Conservation (phyloP, 441 rosid species). For the Gossypium aridum region DNA sequence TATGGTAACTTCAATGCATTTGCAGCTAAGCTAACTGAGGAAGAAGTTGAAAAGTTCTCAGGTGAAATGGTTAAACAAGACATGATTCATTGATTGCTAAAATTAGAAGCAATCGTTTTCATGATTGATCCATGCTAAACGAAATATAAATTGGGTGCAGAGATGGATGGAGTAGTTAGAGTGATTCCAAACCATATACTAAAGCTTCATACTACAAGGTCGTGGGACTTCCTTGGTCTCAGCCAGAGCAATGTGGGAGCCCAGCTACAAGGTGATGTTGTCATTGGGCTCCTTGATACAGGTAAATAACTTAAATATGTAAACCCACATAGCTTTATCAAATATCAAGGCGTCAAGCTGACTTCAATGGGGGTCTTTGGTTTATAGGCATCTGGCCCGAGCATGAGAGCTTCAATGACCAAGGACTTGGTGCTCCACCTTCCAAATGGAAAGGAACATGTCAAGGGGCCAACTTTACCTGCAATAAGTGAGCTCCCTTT, state of each 20-base stretch:
- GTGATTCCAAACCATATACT: conserved; percentile 25
- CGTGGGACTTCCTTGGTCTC: conserved; percentile 37
- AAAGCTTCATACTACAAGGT: conserved; percentile 28
- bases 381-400: conserved; percentile 42
- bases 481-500: conserved; percentile 43
- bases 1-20: conserved; percentile 41
- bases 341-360: not conserved
- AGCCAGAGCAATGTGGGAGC: not conserved
- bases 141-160: conserved; percentile 15
- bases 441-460: conserved; percentile 61
- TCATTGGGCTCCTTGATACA: conserved; percentile 46
- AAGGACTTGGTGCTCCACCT: conserved; percentile 48
- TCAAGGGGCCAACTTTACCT: conserved; percentile 38
- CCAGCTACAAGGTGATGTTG: conserved; percentile 24
- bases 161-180: conserved; percentile 25
- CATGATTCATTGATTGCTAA: not conserved
- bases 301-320: conserved; percentile 15
- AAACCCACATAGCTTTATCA: not conserved
- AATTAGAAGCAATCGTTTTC: not conserved
- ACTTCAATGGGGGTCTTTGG: not conserved
- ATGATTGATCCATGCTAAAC: not conserved
- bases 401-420: conserved; percentile 33
- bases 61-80: conserved; percentile 13
- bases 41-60: conserved; percentile 29
- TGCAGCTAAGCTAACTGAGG: conserved; percentile 29